Conservation (phyloP, 2,329 filamentous ascomycete genomes). For the Trichoderma pleuroti region DNA sequence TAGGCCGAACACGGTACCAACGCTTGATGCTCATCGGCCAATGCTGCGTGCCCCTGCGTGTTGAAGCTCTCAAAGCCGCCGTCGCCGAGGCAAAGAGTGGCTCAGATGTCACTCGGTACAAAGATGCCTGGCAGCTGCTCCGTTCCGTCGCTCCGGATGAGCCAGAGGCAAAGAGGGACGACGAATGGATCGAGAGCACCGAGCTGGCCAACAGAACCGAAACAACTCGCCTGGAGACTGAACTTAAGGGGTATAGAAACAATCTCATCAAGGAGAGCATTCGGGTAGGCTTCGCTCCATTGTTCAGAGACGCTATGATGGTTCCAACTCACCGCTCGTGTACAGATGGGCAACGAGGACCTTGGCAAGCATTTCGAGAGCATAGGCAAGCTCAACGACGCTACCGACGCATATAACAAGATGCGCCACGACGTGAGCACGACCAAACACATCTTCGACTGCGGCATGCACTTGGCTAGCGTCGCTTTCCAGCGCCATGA, state of each 20-base stretch:
- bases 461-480: conserved; percentile 73
- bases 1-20: conserved; percentile 76
- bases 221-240: conserved; percentile 71
- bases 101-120: conserved; percentile 69
- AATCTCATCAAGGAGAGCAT: conserved; percentile 98
- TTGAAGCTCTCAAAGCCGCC: conserved; percentile 78
- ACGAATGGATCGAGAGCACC: conserved; percentile 69
- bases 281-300: conserved; percentile 50
- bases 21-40: conserved; percentile 79
- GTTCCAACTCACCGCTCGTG: not conserved
- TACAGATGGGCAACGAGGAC: conserved; percentile 90
- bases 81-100: conserved; percentile 72
- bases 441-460: conserved; percentile 76
- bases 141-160: conserved; percentile 62
- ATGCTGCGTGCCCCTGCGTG: conserved; percentile 68
- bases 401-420: conserved; percentile 73
- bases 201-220: conserved; percentile 66
- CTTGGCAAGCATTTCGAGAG: conserved; percentile 78
- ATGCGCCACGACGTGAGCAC: conserved; percentile 92
- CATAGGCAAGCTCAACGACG: conserved; percentile 68
- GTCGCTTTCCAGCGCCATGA: conserved; percentile 73
- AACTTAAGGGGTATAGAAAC: conserved; percentile 91
- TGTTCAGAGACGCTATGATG: not conserved
- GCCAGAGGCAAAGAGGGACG: conserved; percentile 63
- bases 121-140: conserved; percentile 63